Evolutionary conservation across 176 grass and related monocot species (phyloP), one percentile per base, ranked within the genome.

Genomic region (Cymbopogon citratus): DNA sequence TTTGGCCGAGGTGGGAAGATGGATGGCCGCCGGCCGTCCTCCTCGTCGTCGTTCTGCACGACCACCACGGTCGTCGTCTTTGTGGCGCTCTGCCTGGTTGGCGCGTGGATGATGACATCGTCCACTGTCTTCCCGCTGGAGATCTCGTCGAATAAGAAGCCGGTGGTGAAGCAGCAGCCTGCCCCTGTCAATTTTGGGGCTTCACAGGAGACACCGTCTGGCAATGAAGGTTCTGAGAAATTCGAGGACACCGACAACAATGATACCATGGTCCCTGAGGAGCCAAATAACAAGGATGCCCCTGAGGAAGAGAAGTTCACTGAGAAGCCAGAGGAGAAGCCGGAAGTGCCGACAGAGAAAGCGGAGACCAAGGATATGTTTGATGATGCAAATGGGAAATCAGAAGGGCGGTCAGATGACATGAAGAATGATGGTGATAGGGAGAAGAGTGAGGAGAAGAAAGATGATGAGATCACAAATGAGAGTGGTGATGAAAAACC

Each of bases 91-190:
- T 91, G 93, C 71, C 71, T 99, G 14, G 87, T 95, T 9, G 93
- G 87, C 25, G 91, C 88, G n/a, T 99, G 97, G 97, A 93, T 93
- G 73, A 99, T 99, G 90, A 93, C 93, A 0, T 99, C 97, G 43
- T 92, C 97, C 77, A 87, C 80, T 12, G 76, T 93, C 34, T 89
- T 91, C 64, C 91, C 97, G 24, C 67, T 93, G 75, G 89, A 91
- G 41, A 80, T 88, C 35, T 68, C 63, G 1, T 76, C 82, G 0
- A 86, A 83, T 59, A 87, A 66, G 66, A 91, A 87, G 77, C 85
- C 85, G 27, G 91, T 85, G 62, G 80, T 71, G 36, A 90, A 76
- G 14, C 60, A 90, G 2, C 85, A 88, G 49, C 61, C 87, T 23
- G 56, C 61, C 5, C 21, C 38, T 43, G 68, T 71, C 15, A 78